Base-by-base conservation (phyloP, 495 filamentous ascomycete species). In the Hyaloscypha hepaticicola region DNA sequence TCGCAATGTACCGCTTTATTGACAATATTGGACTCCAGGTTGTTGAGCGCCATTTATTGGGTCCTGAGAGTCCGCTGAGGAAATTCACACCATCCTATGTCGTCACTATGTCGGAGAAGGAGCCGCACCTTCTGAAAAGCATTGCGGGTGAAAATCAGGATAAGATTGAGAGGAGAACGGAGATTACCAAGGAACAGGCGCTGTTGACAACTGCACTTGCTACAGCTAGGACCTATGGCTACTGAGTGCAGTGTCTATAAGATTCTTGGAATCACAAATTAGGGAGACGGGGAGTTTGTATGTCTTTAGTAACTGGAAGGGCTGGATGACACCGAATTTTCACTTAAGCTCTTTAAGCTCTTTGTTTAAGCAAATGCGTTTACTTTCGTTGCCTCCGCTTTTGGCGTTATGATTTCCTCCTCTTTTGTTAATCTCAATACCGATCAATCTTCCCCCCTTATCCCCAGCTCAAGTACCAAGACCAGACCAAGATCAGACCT, bases 131-230 rank as follows among this genome's bases (percentile, higher is more conserved):
- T 11, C 26, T 53, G 19, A 53, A 16, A 21, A 53, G 19, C 9
- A 53, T 53, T 28, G 50, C 50, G 4, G 50, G 50, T 6, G 50
- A 53, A 21, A 53, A 53, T 28, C n/a, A 26, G 50, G 22, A 53
- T 8, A 53, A 53, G 50, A 19, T 24, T 28, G 21, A 14, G 9
- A 21, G 25, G 50, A 53, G 50, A 16, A 4, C 50, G 7, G n/a
- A 24, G 9, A 22, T 53, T 1, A 19, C 21, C 1, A 53, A 26
- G 0, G 50, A 24, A 21, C 22, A 14, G 5, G 22, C 26, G 5
- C 22, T 19, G 12, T 16, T 53, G 7, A 53, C 21, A 5, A 19
- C 22, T 24, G 50, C 50, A 28, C 50, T 53, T 4, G 50, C 50
- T 53, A 12, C 50, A 9, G 50, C 50, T n/a, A 22, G 22, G 8